These are phyloP conservation scores for Colletotrichum sp. DNA, from an alignment of 2,329 filamentous ascomycete species.

Conservation along the genomic window DNA sequence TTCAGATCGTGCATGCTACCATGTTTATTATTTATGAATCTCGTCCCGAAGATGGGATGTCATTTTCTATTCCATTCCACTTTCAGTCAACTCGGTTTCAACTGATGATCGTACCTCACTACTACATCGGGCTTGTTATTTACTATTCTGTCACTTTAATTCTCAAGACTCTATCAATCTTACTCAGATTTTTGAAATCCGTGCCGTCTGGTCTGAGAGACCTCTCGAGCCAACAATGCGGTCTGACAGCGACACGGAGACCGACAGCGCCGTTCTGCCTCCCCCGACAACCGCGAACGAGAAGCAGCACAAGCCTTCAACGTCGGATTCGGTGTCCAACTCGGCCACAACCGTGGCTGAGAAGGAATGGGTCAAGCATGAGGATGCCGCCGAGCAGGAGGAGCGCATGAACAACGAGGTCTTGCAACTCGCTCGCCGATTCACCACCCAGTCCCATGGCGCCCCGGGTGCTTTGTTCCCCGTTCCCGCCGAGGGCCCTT, in stretches of 20 bases:
- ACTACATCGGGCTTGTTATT: neutral
- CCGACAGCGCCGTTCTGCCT: neutral
- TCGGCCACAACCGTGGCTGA: neutral
- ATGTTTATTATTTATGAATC: neutral
- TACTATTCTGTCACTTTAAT: neutral
- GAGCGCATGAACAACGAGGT: slow-evolving; percentile 22
- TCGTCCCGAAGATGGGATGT: neutral
- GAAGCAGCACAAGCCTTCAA: neutral
- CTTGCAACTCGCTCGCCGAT: slow-evolving; percentile 30
- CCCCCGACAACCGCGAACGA: neutral
- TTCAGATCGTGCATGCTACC: neutral
- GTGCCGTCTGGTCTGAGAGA: neutral
- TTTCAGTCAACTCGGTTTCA: neutral
- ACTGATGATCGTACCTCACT: neutral
- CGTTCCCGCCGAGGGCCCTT: slow-evolving; percentile 24
- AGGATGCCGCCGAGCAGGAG: neutral
- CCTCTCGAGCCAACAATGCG: neutral
- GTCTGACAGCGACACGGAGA: neutral
- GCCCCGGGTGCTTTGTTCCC: slow-evolving; percentile 31
- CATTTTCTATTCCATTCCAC: neutral
- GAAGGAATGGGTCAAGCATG: neutral
- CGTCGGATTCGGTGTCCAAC: neutral
- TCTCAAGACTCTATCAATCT: neutral
- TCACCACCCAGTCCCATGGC: slow-evolving; percentile 27
- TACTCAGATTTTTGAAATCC: neutral